Evolutionary conservation across 257 asterid species (phyloP).

Genomic region (Paraleonurus japonicus): DNA sequence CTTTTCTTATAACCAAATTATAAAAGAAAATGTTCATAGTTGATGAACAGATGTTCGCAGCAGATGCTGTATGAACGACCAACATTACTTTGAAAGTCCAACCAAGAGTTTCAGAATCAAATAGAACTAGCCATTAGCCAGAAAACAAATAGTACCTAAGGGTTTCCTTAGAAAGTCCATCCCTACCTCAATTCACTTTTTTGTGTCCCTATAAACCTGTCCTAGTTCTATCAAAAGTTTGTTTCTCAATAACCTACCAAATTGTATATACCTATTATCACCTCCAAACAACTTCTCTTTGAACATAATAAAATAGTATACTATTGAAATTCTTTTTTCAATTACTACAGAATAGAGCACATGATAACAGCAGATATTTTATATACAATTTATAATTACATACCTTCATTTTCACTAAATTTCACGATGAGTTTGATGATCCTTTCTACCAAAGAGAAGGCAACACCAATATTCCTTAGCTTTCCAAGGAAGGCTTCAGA

Average conservation of each 20-base stretch:
- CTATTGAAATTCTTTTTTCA: background rate
- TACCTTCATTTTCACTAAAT: constrained; percentile 68
- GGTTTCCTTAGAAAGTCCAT: background rate
- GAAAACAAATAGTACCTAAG: background rate
- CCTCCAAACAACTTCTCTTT: constrained; percentile 5
- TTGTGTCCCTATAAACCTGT: background rate
- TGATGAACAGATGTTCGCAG: background rate
- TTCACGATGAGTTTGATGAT: constrained; percentile 70
- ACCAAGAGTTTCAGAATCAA: constrained; percentile 3
- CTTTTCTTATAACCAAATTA: background rate
- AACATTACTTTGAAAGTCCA: constrained; percentile 1
- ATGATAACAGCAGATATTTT: constrained; percentile 19
- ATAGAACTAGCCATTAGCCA: constrained; percentile 6
- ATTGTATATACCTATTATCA: background rate
- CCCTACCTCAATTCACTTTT: background rate
- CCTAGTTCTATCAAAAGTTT: background rate
- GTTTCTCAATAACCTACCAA: constrained; percentile 8
- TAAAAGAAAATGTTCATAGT: background rate
- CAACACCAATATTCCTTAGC: constrained; percentile 69
- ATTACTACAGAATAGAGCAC: background rate
- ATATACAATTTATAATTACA: constrained; percentile 11
- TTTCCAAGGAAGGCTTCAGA: constrained; percentile 45
- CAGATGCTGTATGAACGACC: constrained; percentile 12
- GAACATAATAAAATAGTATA: constrained; percentile 1
- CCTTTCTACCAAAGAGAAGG: constrained; percentile 79